These are phyloP conservation scores for Tricholoma saponaceum DNA, from an alignment of 768 basidiomycete genomes.

Conservation along the genomic window DNA sequence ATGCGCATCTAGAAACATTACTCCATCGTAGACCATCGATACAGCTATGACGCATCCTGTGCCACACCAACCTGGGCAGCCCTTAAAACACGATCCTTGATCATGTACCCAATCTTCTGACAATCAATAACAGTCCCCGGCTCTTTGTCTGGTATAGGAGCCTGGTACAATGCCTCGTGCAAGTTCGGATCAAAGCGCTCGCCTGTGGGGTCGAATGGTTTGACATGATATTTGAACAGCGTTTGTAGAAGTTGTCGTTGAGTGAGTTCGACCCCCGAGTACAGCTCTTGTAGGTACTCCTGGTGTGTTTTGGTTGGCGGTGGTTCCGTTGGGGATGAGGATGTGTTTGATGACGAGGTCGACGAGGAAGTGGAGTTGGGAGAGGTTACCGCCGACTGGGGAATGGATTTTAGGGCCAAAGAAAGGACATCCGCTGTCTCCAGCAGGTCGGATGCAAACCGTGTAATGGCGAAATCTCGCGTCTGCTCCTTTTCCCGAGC, in stretches of 20 bases:
- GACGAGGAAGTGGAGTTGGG: conserved; percentile 23
- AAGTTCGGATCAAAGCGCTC: conserved; percentile 93
- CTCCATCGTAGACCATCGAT: not conserved
- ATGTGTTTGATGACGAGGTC: conserved; percentile 26
- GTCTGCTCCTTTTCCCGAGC: conserved; percentile 90
- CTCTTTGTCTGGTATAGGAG: conserved; percentile 83
- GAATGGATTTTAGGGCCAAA: conserved; percentile 80
- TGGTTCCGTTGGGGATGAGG: conserved; percentile 17
- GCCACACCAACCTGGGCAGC: conserved; percentile 97
- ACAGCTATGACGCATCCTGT: conserved; percentile 51
- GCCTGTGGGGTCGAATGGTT: conserved; percentile 87
- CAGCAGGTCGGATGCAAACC: conserved; percentile 86
- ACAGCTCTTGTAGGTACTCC: conserved; percentile 63
- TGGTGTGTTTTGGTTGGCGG: conserved; percentile 48
- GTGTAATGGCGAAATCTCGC: conserved; percentile 88
- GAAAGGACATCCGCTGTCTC: conserved; percentile 89
- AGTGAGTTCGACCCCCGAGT: conserved; percentile 88
- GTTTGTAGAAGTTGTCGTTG: conserved; percentile 87
- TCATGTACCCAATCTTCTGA: conserved; percentile 87
- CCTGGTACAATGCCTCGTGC: conserved; percentile 95
- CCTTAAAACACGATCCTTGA: conserved; percentile 90
- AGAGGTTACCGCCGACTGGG: conserved; percentile 37
- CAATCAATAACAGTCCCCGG: conserved; percentile 89
- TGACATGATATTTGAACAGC: conserved; percentile 88
- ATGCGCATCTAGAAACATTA: conserved; percentile 13